phyloP scores from a whole-genome alignment of 306 rosid species.

The Fragaria vesca region DNA sequence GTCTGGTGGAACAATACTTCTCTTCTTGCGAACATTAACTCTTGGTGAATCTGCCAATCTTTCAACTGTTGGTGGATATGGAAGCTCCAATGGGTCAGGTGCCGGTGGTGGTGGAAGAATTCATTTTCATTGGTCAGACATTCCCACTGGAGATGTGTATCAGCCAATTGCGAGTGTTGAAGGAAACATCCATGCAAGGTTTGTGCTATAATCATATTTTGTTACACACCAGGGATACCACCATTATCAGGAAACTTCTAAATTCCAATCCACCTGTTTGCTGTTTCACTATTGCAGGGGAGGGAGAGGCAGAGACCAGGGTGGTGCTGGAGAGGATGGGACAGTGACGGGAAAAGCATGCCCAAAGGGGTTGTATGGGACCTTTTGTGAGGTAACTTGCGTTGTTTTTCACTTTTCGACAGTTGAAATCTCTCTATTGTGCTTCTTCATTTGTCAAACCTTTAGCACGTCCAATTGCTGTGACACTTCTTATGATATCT shows the following conservation, averaged over 20 bases:
- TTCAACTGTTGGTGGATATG: conserved; percentile 84
- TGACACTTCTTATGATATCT: neutral
- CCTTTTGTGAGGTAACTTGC: conserved; percentile 70
- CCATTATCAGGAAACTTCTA: neutral
- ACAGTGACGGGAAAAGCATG: conserved; percentile 81
- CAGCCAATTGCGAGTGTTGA: conserved; percentile 86
- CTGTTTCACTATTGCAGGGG: conserved; percentile 54
- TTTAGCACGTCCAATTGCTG: neutral
- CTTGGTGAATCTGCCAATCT: conserved; percentile 74
- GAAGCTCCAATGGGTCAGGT: conserved; percentile 62
- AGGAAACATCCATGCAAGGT: conserved; percentile 73
- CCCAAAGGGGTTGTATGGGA: conserved; percentile 90
- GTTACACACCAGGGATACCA: neutral
- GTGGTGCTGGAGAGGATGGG: conserved; percentile 76
- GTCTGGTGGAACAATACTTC: conserved; percentile 88
- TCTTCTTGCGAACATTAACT: conserved; percentile 64
- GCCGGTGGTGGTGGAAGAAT: conserved; percentile 99
- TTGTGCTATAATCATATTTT: conserved; percentile 26
- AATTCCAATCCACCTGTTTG: neutral
- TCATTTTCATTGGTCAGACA: conserved; percentile 95
- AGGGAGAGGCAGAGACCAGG: conserved; percentile 62
- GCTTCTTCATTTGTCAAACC: neutral
- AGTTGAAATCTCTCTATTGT: conserved; percentile 10
- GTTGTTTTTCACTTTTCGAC: neutral
- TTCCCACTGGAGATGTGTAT: conserved; percentile 93